phyloP scores from a whole-genome alignment of 2,329 filamentous ascomycete genomes.

The Claviceps sp. region DNA sequence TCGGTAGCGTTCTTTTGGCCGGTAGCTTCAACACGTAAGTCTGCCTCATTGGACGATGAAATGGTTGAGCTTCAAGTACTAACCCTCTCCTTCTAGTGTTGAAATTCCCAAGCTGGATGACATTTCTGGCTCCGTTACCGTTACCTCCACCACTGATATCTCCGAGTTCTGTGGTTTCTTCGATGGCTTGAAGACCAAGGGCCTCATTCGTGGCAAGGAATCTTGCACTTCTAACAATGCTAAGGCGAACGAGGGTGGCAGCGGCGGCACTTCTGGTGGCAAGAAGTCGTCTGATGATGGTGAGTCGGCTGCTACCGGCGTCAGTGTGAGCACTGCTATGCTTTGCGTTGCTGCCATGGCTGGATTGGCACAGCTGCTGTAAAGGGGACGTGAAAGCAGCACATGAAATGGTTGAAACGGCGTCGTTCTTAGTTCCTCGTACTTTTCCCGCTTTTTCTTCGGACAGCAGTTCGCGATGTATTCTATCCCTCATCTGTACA shows the following conservation, averaged over 20 bases:
- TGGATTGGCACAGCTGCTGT: constrained; percentile 38
- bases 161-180: constrained; percentile 39
- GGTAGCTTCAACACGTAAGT: constrained; percentile 76
- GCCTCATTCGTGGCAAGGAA: constrained; percentile 28
- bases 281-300: constrained; percentile 16
- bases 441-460: constrained; percentile 21
- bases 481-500: constrained; percentile 15
- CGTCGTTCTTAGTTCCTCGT: constrained; percentile 21
- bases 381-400: constrained; percentile 17
- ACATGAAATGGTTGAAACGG: constrained; percentile 20
- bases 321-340: constrained; percentile 32
- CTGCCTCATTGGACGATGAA: background rate
- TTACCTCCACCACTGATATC: constrained; percentile 53
- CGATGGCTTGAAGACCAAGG: constrained; percentile 24
- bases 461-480: constrained; percentile 22
- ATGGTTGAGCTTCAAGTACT: background rate
- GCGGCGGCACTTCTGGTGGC: constrained; percentile 16
- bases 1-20: constrained; percentile 76
- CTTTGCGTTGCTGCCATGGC: constrained; percentile 34
- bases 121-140: constrained; percentile 59
- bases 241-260: constrained; percentile 35
- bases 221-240: constrained; percentile 38
- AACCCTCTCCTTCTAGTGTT: constrained; percentile 38
- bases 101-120: constrained; percentile 51
- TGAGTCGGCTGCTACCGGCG: constrained; percentile 30